A percentile compares a stretch with the other conserved stretches of the same genome.
Conservation (phyloP, 495 filamentous ascomycete species). For the Neurospora sp. region DNA sequence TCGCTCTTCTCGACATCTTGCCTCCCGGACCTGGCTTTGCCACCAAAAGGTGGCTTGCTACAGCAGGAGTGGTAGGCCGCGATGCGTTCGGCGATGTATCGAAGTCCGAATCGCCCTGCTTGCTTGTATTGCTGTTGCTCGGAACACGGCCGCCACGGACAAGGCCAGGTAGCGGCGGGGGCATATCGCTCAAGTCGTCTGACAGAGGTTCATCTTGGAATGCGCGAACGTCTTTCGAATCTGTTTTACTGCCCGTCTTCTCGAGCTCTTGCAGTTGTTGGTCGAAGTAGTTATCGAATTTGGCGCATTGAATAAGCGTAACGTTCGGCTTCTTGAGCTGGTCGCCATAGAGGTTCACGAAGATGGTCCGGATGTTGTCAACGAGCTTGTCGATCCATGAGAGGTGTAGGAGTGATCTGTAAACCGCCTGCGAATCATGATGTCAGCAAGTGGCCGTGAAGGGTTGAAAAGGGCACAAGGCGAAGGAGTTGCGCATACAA, state of each 20-base stretch:
- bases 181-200: constrained; percentile 28
- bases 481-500: constrained; percentile 48
- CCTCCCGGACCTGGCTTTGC: constrained; percentile 60
- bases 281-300: constrained; percentile 89
- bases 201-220: constrained; percentile 32
- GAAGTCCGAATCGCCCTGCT: constrained; percentile 49
- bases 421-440: constrained; percentile 66
- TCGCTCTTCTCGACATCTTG: constrained; percentile 69
- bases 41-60: constrained; percentile 52
- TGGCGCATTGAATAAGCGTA: constrained; percentile 60
- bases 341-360: constrained; percentile 77
- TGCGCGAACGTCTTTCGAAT: constrained; percentile 19
- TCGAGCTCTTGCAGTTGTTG: constrained; percentile 85
- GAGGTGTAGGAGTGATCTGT: constrained; percentile 87
- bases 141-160: constrained; percentile 17
- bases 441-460: constrained; percentile 6
- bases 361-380: constrained; percentile 85
- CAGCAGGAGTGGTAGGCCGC: constrained; percentile 63
- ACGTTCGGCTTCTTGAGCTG: constrained; percentile 74
- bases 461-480: neutral
- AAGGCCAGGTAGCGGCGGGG: constrained; percentile 34
- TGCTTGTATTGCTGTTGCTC: constrained; percentile 7
- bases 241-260: constrained; percentile 24
- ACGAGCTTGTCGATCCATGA: constrained; percentile 96
- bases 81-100: constrained; percentile 66